Evolutionary conservation across 345 rosid species (phyloP).

Genomic region (Eucalyptus pauciflora): DNA sequence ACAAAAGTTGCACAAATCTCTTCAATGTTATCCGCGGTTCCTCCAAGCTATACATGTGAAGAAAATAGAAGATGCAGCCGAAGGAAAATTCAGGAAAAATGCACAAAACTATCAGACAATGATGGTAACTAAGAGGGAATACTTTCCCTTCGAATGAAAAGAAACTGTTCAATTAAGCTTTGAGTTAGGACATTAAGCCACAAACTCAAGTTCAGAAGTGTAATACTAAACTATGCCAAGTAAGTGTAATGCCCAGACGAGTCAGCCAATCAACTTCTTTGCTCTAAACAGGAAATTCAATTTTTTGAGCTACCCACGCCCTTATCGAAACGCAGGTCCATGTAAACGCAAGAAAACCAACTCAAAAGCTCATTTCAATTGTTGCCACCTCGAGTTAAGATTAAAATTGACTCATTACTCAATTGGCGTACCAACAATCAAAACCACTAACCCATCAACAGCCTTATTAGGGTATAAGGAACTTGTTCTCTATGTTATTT

Average conservation of each 20-base stretch:
- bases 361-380: not conserved
- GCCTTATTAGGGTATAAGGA: not conserved
- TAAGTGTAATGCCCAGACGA: not conserved
- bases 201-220: not conserved
- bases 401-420: not conserved
- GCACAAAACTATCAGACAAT: not conserved
- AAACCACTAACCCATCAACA: not conserved
- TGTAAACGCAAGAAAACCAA: not conserved
- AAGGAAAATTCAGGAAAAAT: not conserved
- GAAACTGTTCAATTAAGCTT: not conserved
- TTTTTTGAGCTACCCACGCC: not conserved
- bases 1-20: constrained; percentile 91
- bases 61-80: not conserved
- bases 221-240: not conserved
- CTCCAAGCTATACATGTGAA: constrained; percentile 48
- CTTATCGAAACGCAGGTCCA: not conserved
- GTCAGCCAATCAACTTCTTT: not conserved
- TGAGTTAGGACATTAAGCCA: not conserved
- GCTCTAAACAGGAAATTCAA: not conserved
- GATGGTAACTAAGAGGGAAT: not conserved
- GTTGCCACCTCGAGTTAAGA: not conserved
- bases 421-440: not conserved
- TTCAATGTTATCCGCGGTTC: constrained; percentile 83
- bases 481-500: not conserved
- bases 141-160: not conserved